These are phyloP conservation scores for Euphorbia celastroides DNA, from an alignment of 441 rosid genomes.

Conservation along the genomic window DNA sequence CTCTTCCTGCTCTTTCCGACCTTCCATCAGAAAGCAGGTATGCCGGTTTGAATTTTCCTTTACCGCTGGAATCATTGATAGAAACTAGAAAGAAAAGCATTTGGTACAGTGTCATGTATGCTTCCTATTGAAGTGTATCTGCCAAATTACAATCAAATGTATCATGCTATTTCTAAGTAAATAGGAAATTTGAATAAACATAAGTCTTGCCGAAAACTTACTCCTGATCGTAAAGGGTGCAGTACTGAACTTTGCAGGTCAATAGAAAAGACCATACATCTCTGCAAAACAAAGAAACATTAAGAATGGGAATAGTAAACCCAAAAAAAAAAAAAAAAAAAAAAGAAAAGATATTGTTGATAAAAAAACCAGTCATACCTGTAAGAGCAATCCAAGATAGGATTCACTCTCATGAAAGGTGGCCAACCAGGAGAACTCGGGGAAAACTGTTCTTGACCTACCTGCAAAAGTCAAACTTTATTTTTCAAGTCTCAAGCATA, in stretches of 20 bases:
- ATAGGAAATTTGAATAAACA: slow-evolving; percentile 9
- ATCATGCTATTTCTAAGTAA: neutral
- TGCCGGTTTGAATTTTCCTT: slow-evolving; percentile 85
- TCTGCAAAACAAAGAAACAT: no score
- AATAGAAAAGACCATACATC: slow-evolving; percentile 97
- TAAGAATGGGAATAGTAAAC: no score
- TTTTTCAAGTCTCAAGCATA: slow-evolving; percentile 13
- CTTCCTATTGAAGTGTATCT: slow-evolving; percentile 99
- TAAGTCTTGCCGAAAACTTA: slow-evolving; percentile 30
- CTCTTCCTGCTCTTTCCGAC: slow-evolving; percentile 94
- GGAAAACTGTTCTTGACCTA: slow-evolving; percentile 98
- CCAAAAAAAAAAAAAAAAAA: no score
- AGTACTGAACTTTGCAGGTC: slow-evolving; percentile 90
- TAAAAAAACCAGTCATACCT: slow-evolving; percentile 58
- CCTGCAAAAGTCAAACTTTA: slow-evolving; percentile 37
- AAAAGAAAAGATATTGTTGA: no score
- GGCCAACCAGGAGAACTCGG: slow-evolving; percentile 99
- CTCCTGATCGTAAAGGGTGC: slow-evolving; percentile 98
- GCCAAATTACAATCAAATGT: slow-evolving; percentile 23
- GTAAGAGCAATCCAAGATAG: slow-evolving; percentile 99
- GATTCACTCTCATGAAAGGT: slow-evolving; percentile 99
- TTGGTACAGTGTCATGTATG: slow-evolving; percentile 89
- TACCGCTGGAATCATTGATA: slow-evolving; percentile 36
- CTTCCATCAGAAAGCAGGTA: slow-evolving; percentile 97
- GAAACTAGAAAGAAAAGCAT: slow-evolving; percentile 58